Evolutionary conservation across 306 rosid species (phyloP).

Genomic region (Boehmeria nivea): DNA sequence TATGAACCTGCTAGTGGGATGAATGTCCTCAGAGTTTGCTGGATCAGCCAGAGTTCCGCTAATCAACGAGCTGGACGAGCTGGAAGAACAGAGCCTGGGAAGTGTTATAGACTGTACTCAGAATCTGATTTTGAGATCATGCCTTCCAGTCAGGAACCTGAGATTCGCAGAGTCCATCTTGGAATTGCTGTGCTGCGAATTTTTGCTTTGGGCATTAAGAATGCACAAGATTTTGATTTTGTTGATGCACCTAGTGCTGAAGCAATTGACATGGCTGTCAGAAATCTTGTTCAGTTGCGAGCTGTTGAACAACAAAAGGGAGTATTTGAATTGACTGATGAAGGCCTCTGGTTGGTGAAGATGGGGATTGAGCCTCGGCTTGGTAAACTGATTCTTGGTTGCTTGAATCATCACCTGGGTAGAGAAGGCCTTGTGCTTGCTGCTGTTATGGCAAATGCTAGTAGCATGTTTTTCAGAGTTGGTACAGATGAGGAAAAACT

Average conservation of each 20-base stretch:
- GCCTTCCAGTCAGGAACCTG: slow-evolving; percentile 84
- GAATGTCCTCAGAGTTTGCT: slow-evolving; percentile 83
- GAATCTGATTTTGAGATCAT: slow-evolving; percentile 61
- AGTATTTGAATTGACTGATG: slow-evolving; percentile 51
- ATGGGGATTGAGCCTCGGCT: slow-evolving; percentile 96
- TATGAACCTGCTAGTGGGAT: slow-evolving; percentile 85
- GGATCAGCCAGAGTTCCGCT: slow-evolving; percentile 91
- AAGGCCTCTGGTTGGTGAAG: slow-evolving; percentile 59
- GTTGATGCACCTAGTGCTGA: slow-evolving; percentile 83
- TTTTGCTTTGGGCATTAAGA: slow-evolving; percentile 75
- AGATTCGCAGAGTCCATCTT: slow-evolving; percentile 93
- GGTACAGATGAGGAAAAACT: slow-evolving; percentile 69
- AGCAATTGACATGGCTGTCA: slow-evolving; percentile 74
- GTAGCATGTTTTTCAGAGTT: slow-evolving; percentile 84
- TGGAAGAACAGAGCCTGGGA: slow-evolving; percentile 91
- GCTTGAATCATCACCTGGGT: slow-evolving; percentile 38
- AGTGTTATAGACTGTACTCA: slow-evolving; percentile 83
- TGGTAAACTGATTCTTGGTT: slow-evolving; percentile 81
- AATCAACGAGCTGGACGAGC: slow-evolving; percentile 95
- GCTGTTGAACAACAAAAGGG: slow-evolving; percentile 44
- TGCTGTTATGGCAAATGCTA: slow-evolving; percentile 84
- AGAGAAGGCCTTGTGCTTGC: slow-evolving; percentile 89
- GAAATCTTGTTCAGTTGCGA: slow-evolving; percentile 68
- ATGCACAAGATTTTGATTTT: slow-evolving; percentile 71
- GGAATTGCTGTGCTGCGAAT: slow-evolving; percentile 90